Evolutionary conservation across 768 basidiomycete genomes (phyloP).

Genomic region (Leucocoprinus birnbaumii): DNA sequence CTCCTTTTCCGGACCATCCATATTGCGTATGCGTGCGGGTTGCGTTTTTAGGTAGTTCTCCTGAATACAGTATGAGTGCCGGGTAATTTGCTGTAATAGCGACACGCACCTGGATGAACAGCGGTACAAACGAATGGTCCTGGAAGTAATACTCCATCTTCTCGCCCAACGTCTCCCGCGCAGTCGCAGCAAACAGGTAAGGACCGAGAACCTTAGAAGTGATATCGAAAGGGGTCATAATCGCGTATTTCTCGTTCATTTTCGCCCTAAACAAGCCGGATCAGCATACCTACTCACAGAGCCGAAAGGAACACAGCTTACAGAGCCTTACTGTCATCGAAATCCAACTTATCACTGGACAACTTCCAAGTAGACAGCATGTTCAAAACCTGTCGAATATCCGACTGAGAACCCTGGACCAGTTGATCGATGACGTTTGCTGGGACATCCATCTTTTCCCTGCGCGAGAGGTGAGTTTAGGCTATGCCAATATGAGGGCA

Average conservation of each 20-base stretch:
- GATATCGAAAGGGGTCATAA: slow-evolving; percentile 91
- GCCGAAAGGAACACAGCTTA: slow-evolving; percentile 37
- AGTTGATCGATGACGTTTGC: slow-evolving; percentile 92
- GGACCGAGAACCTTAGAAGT: slow-evolving; percentile 89
- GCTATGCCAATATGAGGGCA: neutral
- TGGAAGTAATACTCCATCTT: slow-evolving; percentile 98
- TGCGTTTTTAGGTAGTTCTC: slow-evolving; percentile 93
- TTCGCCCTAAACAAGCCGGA: slow-evolving; percentile 56
- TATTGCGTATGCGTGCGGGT: slow-evolving; percentile 56
- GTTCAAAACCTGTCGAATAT: slow-evolving; percentile 95
- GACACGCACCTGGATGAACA: slow-evolving; percentile 82
- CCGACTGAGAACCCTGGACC: slow-evolving; percentile 84
- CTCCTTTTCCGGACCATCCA: slow-evolving; percentile 58
- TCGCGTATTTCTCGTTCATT: slow-evolving; percentile 89
- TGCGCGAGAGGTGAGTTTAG: slow-evolving; percentile 22
- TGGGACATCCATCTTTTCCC: slow-evolving; percentile 92
- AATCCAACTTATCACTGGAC: slow-evolving; percentile 77
- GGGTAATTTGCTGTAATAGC: neutral
- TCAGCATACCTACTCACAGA: neutral
- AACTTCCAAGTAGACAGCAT: slow-evolving; percentile 98
- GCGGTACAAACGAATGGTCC: slow-evolving; percentile 89
- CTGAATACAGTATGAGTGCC: slow-evolving; percentile 30
- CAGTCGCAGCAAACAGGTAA: slow-evolving; percentile 81
- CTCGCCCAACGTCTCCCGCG: slow-evolving; percentile 78
- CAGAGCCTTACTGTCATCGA: slow-evolving; percentile 91